Conservation (phyloP, 2,329 filamentous ascomycete species). For the Boeremia exigua region DNA sequence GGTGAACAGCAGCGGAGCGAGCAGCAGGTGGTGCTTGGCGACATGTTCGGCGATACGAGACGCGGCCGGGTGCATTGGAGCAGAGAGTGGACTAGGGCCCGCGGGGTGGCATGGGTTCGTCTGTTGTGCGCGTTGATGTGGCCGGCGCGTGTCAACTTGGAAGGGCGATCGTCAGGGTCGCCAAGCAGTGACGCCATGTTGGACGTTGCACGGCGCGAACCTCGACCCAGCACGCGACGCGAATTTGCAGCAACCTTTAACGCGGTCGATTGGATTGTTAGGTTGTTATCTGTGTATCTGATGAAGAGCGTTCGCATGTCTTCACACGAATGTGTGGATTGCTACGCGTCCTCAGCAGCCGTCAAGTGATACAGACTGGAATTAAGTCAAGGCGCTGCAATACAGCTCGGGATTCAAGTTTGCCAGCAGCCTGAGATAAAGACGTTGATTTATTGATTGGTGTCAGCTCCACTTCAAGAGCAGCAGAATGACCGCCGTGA, state of each 20-base stretch:
- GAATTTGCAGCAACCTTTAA: no score
- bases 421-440: no score
- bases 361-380: no score
- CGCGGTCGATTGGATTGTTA: no score
- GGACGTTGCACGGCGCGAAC: neutral
- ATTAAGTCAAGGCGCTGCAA: no score
- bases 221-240: neutral
- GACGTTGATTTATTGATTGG: no score
- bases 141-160: slow-evolving; percentile 5
- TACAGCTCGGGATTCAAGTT: no score
- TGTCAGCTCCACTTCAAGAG: no score
- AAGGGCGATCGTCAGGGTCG: slow-evolving; percentile 16
- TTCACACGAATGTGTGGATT: neutral
- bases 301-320: no score
- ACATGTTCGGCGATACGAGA: slow-evolving; percentile 40
- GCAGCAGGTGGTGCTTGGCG: slow-evolving; percentile 38
- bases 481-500: no score
- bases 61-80: slow-evolving; percentile 48
- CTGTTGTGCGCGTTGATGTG: slow-evolving; percentile 18
- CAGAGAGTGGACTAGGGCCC: slow-evolving; percentile 35
- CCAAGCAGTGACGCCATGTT: slow-evolving; percentile 15
- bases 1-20: slow-evolving; percentile 45
- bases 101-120: slow-evolving; percentile 41
- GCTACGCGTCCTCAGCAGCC: no score
- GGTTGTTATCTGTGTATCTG: neutral